Evolutionary conservation across 208 protist species (phyloP), one percentile per base, ranked within the genome.

Genomic region (Acanthamoeba sp.): DNA sequence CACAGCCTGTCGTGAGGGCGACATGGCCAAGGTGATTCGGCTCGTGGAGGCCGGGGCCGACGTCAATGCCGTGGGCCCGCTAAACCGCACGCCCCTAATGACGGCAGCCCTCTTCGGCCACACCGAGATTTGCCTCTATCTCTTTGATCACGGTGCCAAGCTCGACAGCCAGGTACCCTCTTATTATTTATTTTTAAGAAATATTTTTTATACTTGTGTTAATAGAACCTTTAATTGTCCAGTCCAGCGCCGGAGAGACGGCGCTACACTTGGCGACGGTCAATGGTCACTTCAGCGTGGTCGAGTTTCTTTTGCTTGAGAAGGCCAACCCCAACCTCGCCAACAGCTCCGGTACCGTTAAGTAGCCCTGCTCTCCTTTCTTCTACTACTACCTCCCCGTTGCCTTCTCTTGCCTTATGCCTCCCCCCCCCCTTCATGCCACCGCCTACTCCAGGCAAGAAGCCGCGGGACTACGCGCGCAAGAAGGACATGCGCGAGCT

Each of bases 401-500:
- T 36, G 62, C 32, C 62, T 71, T n/a, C 32, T 34, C 24, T 71
- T n/a, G n/a, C n/a, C n/a, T n/a, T n/a, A n/a, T n/a, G n/a, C n/a
- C n/a, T n/a, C n/a, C n/a, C n/a, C n/a, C n/a, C n/a, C n/a, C n/a
- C n/a, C 16, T 27, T 62, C 22, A 22, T 62, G 22, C 55, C 12
- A 24, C n/a, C 9, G 32, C 32, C 10, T 14, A 14, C 18, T 0
- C 2, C 27, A 32, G 76, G 76, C 9, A 84, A 84, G 76, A 84
- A 84, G 76, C 76, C 76, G 40, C 34, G n/a, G 42, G 76, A 84
- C 76, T 84, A 84, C 42, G 76, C 76, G 12, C 76, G 76, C 22
- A 84, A 84, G 76, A 48, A 32, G 38, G 76, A 84, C 76, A 84
- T 84, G 76, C 76, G 76, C 34, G 76, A 84, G 22, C 76, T 84